Evolutionary conservation across 345 rosid genomes (phyloP).

Genomic region (Combretum micranthum): DNA sequence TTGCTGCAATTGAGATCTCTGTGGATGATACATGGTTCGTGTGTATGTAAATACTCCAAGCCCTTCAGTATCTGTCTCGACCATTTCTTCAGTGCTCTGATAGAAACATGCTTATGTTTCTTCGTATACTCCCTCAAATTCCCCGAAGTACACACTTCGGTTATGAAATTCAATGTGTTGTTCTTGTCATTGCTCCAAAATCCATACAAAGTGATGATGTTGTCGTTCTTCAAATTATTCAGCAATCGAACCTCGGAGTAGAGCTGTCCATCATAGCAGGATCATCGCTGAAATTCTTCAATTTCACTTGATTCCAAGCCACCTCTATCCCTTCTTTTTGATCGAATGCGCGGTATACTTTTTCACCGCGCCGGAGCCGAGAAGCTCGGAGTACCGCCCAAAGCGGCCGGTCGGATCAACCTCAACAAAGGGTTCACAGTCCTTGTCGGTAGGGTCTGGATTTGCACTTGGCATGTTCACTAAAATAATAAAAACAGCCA

Average conservation of each 20-base stretch:
- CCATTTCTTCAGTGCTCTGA: slow-evolving; percentile 89
- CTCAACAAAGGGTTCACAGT: slow-evolving; percentile 63
- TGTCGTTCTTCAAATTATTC: slow-evolving; percentile 37
- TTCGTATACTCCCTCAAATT: slow-evolving; percentile 74
- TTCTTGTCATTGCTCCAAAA: slow-evolving; percentile 55
- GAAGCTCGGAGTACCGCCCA: slow-evolving; percentile 61
- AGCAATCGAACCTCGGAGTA: slow-evolving; percentile 63
- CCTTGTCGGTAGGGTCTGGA: slow-evolving; percentile 34
- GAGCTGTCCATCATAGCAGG: slow-evolving; percentile 56
- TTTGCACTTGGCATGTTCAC: slow-evolving; percentile 42
- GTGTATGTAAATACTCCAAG: slow-evolving; percentile 66
- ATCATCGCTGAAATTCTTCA: slow-evolving; percentile 45
- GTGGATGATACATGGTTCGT: slow-evolving; percentile 83
- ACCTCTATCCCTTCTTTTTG: slow-evolving; percentile 90
- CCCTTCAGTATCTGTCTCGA: slow-evolving; percentile 76
- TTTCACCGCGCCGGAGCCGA: slow-evolving; percentile 75
- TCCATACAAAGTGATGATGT: slow-evolving; percentile 50
- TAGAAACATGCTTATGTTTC: slow-evolving; percentile 70
- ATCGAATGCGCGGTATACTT: slow-evolving; percentile 84
- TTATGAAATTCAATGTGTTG: slow-evolving; percentile 66
- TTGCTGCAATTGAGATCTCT: slow-evolving; percentile 94
- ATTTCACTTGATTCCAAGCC: slow-evolving; percentile 88
- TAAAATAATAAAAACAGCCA: too few relatives aligned
- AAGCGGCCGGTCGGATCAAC: slow-evolving; percentile 71
- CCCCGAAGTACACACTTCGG: slow-evolving; percentile 90